phyloP scores from a whole-genome alignment of 495 filamentous ascomycete species.

The Talaromyces stipitatus region DNA sequence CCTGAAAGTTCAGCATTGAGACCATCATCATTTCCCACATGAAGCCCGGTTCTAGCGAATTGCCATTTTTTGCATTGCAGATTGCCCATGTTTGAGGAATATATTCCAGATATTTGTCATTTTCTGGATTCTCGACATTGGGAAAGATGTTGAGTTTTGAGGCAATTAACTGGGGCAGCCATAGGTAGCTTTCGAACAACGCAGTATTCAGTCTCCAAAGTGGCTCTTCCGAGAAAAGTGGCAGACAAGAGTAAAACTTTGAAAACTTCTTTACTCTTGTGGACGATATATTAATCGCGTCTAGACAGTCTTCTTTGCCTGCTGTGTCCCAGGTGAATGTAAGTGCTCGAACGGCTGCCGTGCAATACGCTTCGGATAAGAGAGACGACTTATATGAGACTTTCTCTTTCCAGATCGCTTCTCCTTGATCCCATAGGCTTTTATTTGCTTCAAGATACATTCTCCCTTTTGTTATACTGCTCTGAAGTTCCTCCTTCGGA shows the following conservation, averaged over 20 bases:
- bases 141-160: conserved; percentile 18
- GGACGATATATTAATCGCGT: neutral
- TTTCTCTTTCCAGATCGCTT: neutral
- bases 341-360: neutral
- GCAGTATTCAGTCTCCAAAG: conserved; percentile 18
- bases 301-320: neutral
- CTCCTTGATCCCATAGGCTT: neutral
- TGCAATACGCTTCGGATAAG: neutral
- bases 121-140: neutral
- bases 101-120: conserved; percentile 32
- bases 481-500: neutral
- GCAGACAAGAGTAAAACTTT: conserved; percentile 14
- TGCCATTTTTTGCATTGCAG: conserved; percentile 13
- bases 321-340: neutral
- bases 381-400: neutral
- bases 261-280: neutral
- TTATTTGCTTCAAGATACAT: neutral
- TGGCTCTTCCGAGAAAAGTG: conserved; percentile 14
- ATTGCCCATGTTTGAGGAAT: conserved; percentile 29
- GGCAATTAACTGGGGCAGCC: conserved; percentile 11
- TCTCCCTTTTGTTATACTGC: neutral
- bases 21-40: conserved; percentile 35
- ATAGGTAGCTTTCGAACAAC: conserved; percentile 17
- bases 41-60: conserved; percentile 1
- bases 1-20: conserved; percentile 27